A percentile compares a stretch with the other conserved stretches of the same genome.
These are phyloP conservation scores for Begonia masoniana DNA, from an alignment of 306 rosid genomes.

Conservation along the genomic window DNA sequence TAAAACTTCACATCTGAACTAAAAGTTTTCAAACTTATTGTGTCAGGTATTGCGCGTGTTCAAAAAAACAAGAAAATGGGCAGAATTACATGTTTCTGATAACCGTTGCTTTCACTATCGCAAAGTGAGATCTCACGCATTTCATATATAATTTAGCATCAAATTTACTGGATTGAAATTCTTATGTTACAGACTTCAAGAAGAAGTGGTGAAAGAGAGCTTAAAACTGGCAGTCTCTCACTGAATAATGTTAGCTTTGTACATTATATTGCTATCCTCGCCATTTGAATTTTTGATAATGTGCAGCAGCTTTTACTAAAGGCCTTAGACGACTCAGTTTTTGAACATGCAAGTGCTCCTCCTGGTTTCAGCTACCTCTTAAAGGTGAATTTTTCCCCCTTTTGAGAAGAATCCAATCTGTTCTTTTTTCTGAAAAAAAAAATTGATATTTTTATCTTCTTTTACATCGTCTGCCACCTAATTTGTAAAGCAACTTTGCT, in stretches of 20 bases:
- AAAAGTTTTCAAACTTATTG: too few relatives aligned
- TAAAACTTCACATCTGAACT: too few relatives aligned
- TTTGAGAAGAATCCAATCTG: background rate
- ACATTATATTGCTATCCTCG: background rate
- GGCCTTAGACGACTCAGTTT: slow-evolving; percentile 27
- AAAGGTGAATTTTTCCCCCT: slow-evolving; percentile 34
- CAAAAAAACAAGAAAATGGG: slow-evolving; percentile 61
- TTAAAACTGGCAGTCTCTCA: too few relatives aligned
- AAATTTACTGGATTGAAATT: slow-evolving; percentile 2
- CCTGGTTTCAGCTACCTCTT: slow-evolving; percentile 20
- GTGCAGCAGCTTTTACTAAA: slow-evolving; percentile 55
- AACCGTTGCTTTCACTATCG: slow-evolving; percentile 75
- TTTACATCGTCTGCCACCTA: too few relatives aligned
- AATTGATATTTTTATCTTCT: background rate
- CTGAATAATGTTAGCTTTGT: too few relatives aligned
- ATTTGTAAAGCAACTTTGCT: too few relatives aligned
- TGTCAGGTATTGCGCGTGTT: slow-evolving; percentile 52
- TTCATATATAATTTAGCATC: background rate
- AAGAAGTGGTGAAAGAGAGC: too few relatives aligned
- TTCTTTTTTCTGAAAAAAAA: background rate
- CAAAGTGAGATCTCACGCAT: slow-evolving; percentile 41
- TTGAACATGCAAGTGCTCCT: slow-evolving; percentile 13
- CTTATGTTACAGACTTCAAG: background rate
- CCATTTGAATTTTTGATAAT: slow-evolving; percentile 5
- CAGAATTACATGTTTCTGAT: slow-evolving; percentile 71